Base-by-base conservation (phyloP, 192 early-diverging fungal genomes). In the Coemansia sp. region DNA sequence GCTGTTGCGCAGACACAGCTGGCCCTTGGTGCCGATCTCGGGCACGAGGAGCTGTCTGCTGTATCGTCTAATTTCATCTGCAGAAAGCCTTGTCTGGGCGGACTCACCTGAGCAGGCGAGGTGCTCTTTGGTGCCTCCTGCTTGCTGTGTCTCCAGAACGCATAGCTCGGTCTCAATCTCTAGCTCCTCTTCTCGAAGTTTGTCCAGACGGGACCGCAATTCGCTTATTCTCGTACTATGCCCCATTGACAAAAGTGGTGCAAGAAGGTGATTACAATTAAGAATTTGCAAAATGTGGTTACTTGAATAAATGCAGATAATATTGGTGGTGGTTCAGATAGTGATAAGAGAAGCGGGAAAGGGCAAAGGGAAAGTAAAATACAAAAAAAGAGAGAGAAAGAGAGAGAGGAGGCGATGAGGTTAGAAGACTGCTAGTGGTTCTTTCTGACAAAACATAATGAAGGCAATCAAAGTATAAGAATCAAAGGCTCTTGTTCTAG, bases 11-110 rank as follows among this genome's bases (percentile, higher is more conserved):
- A 98, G 75, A 42, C 82, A 86, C 48, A 91, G 69, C 77, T 97
- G 95, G 22, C 89, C 97, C 88, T 74, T 58, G 49, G 48, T 55
- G 15, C 76, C 94, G 64, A 95, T 88, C 54, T 89, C 89, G 0
- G 90, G 89, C 18, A 96, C 72, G 39, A 98, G 87, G 32, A 98
- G 83, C 68, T 98, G 96, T 4, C 96, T 87, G 42, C 92, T 90
- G 82, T 89, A 96, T 0, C 94, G 86, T 40, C 85, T 75, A 65
- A 95, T 92, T 73, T 95, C 92, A 0, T 83, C 86, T 62, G 88
- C 89, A 15, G 78, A 84, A 1, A 95, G 72, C 15, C 41, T 56
- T 12, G 72, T 73, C n/a, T 47, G 10, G 2, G 39, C 57, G 6
- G 45, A n/a, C 22, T 36, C 21, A 32, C 56, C 47, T 40, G 61